Conservation (phyloP, 768 basidiomycete species). For the Rhizopogon vesiculosus region DNA sequence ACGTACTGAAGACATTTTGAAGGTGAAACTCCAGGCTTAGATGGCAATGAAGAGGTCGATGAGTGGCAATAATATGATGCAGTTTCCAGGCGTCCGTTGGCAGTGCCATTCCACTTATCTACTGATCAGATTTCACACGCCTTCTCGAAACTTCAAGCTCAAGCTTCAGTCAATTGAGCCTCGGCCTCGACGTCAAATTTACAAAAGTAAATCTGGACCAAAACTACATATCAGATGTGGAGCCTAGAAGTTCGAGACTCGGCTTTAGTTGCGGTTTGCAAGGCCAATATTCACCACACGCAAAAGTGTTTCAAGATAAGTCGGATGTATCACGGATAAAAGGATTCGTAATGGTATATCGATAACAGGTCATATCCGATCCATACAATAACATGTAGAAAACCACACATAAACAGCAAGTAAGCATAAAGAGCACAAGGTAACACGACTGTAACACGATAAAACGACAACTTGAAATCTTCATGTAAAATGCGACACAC, state of each 20-base stretch:
- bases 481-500: slow-evolving; percentile 19
- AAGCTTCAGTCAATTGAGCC: background rate
- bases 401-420: slow-evolving; percentile 21
- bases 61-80: slow-evolving; percentile 10
- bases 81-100: slow-evolving; percentile 7
- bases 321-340: background rate
- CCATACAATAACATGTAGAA: slow-evolving; percentile 6
- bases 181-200: background rate
- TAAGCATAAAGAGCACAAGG: slow-evolving; percentile 2
- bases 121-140: slow-evolving; percentile 70
- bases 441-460: background rate
- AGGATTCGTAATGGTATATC: background rate
- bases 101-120: slow-evolving; percentile 14
- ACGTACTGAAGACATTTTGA: slow-evolving; percentile 53
- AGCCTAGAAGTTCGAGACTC: background rate
- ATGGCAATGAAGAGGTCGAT: slow-evolving; percentile 6
- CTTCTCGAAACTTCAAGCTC: background rate
- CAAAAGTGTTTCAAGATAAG: background rate
- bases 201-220: background rate
- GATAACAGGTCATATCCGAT: slow-evolving; percentile 12
- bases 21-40: background rate
- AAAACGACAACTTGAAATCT: slow-evolving; percentile 7
- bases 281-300: background rate
- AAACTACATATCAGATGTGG: no score
- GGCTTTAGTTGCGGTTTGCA: background rate